Conservation (phyloP, 2,329 filamentous ascomycete species). For the Alternaria sp. region DNA sequence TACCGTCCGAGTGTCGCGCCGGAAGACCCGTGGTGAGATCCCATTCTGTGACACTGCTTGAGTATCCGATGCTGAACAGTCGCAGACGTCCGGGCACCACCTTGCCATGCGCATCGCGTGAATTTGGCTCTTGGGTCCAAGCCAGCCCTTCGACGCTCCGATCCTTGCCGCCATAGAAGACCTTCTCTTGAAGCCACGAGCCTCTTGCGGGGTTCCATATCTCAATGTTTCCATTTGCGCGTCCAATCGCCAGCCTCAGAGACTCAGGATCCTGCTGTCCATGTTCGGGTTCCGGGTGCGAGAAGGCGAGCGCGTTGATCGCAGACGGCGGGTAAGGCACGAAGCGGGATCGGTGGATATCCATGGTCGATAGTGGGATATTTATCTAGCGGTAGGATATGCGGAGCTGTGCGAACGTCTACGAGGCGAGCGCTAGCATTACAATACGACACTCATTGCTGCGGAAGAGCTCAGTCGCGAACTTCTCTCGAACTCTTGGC, state of each 20-base stretch:
- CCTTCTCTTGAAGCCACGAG: slow-evolving; percentile 87
- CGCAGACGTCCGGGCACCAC: slow-evolving; percentile 76
- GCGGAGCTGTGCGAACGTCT: slow-evolving; percentile 22
- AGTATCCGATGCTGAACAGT: slow-evolving; percentile 96
- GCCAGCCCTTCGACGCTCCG: slow-evolving; percentile 88
- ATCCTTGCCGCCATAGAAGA: slow-evolving; percentile 83
- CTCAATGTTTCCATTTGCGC: slow-evolving; percentile 95
- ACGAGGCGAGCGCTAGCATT: slow-evolving; percentile 26
- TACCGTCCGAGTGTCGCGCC: slow-evolving; percentile 84
- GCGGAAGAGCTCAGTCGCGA: slow-evolving; percentile 14
- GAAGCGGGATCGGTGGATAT: slow-evolving; percentile 97
- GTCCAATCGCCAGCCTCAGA: slow-evolving; percentile 84
- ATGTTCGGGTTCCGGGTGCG: slow-evolving; percentile 65
- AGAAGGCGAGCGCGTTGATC: slow-evolving; percentile 95
- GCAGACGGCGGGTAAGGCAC: slow-evolving; percentile 89
- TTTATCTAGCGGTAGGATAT: neutral
- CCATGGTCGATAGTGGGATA: slow-evolving; percentile 66
- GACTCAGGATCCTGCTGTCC: slow-evolving; percentile 61
- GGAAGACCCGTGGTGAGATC: slow-evolving; percentile 82
- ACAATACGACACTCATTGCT: slow-evolving; percentile 19
- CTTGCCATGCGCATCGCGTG: slow-evolving; percentile 68
- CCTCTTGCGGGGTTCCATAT: slow-evolving; percentile 92
- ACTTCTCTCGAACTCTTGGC: slow-evolving; percentile 30
- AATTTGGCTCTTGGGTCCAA: slow-evolving; percentile 88
- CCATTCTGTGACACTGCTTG: slow-evolving; percentile 93